Conservation (phyloP, 1,139 yeast genomes). For the Scheffersomyces parashehatae region DNA sequence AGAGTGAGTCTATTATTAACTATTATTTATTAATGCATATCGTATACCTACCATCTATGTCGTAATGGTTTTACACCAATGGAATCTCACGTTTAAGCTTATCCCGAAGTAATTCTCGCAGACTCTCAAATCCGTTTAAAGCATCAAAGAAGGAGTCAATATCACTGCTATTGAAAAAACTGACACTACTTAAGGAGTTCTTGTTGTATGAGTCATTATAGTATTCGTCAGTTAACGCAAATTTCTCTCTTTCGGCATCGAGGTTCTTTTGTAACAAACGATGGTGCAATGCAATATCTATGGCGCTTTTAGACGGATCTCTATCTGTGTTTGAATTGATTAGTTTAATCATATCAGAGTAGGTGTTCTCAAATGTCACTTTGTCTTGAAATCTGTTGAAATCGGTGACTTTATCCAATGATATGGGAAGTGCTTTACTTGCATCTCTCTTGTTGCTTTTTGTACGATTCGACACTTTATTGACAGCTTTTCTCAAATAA, state of each 20-base stretch:
- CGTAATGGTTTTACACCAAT: conserved; percentile 6
- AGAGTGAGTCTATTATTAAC: not conserved
- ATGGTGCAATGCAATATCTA: conserved; percentile 25
- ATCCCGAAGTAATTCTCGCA: conserved; percentile 1
- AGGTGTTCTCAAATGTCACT: conserved; percentile 15
- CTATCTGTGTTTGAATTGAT: conserved; percentile 15
- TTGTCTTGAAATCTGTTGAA: conserved; percentile 16
- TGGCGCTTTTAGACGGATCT: conserved; percentile 11
- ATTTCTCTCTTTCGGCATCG: conserved; percentile 19
- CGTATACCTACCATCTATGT: not conserved
- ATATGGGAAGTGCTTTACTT: not conserved
- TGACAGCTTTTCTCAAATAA: no score
- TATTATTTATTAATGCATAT: not conserved
- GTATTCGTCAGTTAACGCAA: conserved; percentile 14
- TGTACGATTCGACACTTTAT: no score
- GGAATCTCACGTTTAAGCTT: conserved; percentile 8
- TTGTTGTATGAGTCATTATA: conserved; percentile 6
- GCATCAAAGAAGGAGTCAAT: conserved; percentile 25
- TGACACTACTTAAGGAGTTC: conserved; percentile 4
- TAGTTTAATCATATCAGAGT: conserved; percentile 19
- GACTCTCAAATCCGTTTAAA: conserved; percentile 6
- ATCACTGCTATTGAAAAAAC: conserved; percentile 19
- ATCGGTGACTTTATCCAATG: not conserved
- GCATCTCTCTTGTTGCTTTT: not conserved
- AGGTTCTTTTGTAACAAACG: conserved; percentile 26